phyloP scores from a whole-genome alignment of 2,329 filamentous ascomycete genomes.

The Fusarium tupiense region DNA sequence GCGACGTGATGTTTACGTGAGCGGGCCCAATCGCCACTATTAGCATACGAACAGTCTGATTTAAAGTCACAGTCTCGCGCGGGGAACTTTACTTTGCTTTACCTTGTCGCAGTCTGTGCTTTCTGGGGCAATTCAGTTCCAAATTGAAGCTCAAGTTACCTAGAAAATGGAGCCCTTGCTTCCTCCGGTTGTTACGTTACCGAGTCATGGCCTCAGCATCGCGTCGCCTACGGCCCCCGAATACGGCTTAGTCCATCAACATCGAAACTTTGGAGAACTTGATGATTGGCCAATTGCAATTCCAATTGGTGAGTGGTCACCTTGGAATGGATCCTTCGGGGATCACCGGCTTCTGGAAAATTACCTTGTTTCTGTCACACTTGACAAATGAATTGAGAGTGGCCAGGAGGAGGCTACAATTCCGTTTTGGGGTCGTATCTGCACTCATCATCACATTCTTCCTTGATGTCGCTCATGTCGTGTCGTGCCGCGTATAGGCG shows the following conservation, averaged over 20 bases:
- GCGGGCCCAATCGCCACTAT: background rate
- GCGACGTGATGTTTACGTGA: background rate
- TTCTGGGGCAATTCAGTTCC: constrained; percentile 6
- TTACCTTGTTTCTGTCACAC: constrained; percentile 1
- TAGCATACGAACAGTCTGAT: background rate
- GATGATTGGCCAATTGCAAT: background rate
- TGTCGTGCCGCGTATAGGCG: background rate
- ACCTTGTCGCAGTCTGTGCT: background rate
- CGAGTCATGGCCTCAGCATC: constrained; percentile 11
- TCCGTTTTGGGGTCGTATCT: background rate
- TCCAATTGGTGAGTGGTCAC: background rate
- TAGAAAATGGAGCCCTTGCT: background rate
- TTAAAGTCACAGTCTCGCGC: background rate
- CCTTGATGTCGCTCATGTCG: background rate
- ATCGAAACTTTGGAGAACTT: background rate
- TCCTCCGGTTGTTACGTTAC: background rate
- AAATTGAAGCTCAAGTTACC: background rate
- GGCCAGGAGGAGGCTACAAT: constrained; percentile 2
- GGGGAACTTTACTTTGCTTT: background rate
- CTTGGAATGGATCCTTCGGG: constrained; percentile 1
- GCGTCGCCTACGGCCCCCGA: constrained; percentile 3
- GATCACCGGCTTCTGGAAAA: constrained; percentile 13
- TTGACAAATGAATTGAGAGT: background rate
- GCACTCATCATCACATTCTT: background rate
- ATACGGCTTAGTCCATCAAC: background rate